Percentiles rank a stretch among this genome's conserved stretches.
Evolutionary conservation across 306 rosid genomes (phyloP).

Genomic region (Arachis stenosperma): DNA sequence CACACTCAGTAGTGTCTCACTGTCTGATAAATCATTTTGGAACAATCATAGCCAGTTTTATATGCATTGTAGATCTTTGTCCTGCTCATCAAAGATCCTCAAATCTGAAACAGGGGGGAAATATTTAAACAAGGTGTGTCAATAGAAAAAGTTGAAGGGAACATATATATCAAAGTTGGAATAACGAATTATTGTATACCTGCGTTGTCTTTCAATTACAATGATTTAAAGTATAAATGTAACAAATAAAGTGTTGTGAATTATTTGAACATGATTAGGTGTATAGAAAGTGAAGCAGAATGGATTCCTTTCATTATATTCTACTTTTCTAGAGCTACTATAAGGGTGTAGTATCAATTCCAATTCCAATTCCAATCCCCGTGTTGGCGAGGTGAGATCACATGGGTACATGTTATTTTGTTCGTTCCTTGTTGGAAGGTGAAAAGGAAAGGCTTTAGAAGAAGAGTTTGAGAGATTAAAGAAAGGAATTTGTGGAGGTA

Average conservation of each 20-base stretch:
- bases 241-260: neutral
- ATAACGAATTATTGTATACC: neutral
- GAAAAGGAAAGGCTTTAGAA: conserved; percentile 3
- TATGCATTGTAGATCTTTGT: neutral
- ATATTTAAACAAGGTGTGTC: neutral
- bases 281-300: neutral
- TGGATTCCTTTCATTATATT: neutral
- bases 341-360: neutral
- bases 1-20: too few species aligned
- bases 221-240: neutral
- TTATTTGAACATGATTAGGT: conserved; percentile 14
- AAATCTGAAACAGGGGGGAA: conserved; percentile 3
- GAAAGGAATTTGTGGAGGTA: neutral
- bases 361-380: neutral
- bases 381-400: conserved; percentile 39
- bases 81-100: conserved; percentile 5
- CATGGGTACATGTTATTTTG: conserved; percentile 49
- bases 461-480: neutral
- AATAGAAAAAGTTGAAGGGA: conserved; percentile 6
- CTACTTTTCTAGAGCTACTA: too few species aligned
- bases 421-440: conserved; percentile 42
- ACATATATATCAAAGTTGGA: neutral
- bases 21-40: neutral
- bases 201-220: neutral
- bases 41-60: conserved; percentile 7